Base-by-base conservation (phyloP, 257 asterid genomes). In the Ophiorrhiza pumila region DNA sequence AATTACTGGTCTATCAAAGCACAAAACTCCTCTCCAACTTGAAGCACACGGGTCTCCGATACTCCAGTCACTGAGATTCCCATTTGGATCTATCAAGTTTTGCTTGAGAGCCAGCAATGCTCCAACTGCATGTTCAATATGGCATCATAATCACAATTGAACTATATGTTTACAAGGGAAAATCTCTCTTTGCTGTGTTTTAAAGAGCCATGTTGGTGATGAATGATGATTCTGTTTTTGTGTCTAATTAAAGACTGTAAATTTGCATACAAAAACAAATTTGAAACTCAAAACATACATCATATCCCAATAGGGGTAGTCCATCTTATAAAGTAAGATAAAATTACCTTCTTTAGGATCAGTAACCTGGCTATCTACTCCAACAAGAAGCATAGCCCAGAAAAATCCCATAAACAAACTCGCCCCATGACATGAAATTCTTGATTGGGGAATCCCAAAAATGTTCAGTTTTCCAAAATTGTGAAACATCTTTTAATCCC, bases 21-120 rank as follows among this genome's bases (percentile, higher is more conserved):
- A 94, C 59, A 74, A 31, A 62, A 91, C 67, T 78, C 96, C 96
- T 0, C 80, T 83, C 98, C 98, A 94, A 45, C 84, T 86, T 39
- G 97, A 87, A 57, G 57, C 76, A 77, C 98, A 94, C 27, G 98
- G 98, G 84, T 94, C 98, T 65, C 93, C 94, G 49, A 73, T 76
- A 22, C 75, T 81, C 98, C 98, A 94, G 64, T 74, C 78, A 10
- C 65, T 81, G 71, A 94, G 98, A 77, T 79, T 62, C 27, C 83
- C 68, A 74, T 56, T 74, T 29, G 87, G 95, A 78, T 94, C 98
- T 17, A 62, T 75, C 86, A 94, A 84, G 67, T 85, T 81, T 62
- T 37, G 76, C 82, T 57, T 84, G 79, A 91, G 84, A 72, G 93
- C 79, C 61, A 56, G 74, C 87, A 94, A 78, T 57, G 97, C 97